Percentiles rank a stretch among this genome's conserved stretches.
Evolutionary conservation across 176 grass and related monocot species (phyloP).

Genomic region (Ananas comosus): DNA sequence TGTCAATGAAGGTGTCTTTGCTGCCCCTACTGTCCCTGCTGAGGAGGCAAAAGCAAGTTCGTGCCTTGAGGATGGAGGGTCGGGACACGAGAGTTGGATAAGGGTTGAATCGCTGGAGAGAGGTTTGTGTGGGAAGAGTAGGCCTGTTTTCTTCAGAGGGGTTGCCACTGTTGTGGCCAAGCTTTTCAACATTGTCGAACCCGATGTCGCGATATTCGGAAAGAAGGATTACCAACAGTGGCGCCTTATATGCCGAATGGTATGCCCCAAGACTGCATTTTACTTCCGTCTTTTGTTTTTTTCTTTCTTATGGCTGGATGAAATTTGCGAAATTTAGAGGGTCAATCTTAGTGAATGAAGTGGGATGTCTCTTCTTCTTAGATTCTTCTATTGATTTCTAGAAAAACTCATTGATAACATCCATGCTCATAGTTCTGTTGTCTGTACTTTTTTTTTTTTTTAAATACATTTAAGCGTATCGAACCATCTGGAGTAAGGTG

Average conservation of each 20-base stretch:
- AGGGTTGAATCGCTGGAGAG: slow-evolving; percentile 69
- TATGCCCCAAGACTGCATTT: slow-evolving; percentile 15
- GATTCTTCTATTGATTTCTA: too few species aligned
- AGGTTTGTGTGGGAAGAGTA: slow-evolving; percentile 66
- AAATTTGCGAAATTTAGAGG: too few species aligned
- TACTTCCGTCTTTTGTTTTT: not conserved
- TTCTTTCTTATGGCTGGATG: not conserved
- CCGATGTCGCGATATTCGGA: slow-evolving; percentile 73
- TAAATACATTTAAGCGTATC: too few species aligned
- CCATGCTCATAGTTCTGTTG: too few species aligned
- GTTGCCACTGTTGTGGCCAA: slow-evolving; percentile 77
- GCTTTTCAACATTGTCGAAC: slow-evolving; percentile 74
- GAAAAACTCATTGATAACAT: too few species aligned
- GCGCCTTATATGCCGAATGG: slow-evolving; percentile 73
- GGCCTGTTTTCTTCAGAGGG: slow-evolving; percentile 73
- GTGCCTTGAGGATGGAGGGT: slow-evolving; percentile 51
- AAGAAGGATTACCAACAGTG: slow-evolving; percentile 99
- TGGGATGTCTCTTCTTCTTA: too few species aligned
- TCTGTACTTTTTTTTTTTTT: too few species aligned
- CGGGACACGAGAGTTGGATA: slow-evolving; percentile 61
- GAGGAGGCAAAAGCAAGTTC: slow-evolving; percentile 11
- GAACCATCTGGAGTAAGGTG: too few species aligned
- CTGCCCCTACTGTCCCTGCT: not conserved
- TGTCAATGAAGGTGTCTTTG: not conserved
- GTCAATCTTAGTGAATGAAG: too few species aligned